These are phyloP conservation scores for Styphnolobium japonicum DNA, from an alignment of 306 rosid genomes.

Conservation along the genomic window DNA sequence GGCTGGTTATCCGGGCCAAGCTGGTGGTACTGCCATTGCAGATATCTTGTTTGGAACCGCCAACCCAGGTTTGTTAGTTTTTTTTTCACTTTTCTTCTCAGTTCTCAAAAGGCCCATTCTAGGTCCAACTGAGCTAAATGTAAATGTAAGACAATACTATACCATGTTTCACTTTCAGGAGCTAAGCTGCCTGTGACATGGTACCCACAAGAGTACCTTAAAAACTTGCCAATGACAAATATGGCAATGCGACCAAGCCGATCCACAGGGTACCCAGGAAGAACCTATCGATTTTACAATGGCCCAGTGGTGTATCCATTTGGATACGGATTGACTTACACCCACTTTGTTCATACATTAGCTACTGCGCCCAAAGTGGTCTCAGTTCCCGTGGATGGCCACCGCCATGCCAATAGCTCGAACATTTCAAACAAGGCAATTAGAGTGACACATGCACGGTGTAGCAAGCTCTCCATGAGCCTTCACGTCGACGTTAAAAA, in stretches of 20 bases:
- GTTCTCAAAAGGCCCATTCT: neutral
- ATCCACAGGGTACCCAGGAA: slow-evolving; percentile 58
- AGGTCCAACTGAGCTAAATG: neutral
- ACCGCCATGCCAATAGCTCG: slow-evolving; percentile 26
- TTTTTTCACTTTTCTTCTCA: no score
- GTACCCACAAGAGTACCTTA: slow-evolving; percentile 70
- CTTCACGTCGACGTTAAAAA: slow-evolving; percentile 62
- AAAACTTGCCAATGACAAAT: slow-evolving; percentile 62
- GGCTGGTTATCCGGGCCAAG: slow-evolving; percentile 90
- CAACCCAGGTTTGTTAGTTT: slow-evolving; percentile 48
- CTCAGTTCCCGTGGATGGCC: slow-evolving; percentile 55
- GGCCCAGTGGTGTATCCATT: slow-evolving; percentile 81
- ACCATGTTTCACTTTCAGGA: slow-evolving; percentile 40
- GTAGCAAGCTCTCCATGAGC: slow-evolving; percentile 49
- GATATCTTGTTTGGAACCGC: slow-evolving; percentile 59
- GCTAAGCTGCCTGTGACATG: slow-evolving; percentile 82
- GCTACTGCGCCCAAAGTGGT: slow-evolving; percentile 48
- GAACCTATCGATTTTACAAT: slow-evolving; percentile 77
- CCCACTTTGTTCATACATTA: slow-evolving; percentile 51
- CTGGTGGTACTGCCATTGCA: slow-evolving; percentile 81
- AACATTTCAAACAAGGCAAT: slow-evolving; percentile 51
- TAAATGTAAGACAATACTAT: neutral
- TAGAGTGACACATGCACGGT: slow-evolving; percentile 69
- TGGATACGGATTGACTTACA: slow-evolving; percentile 69
- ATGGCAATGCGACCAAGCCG: slow-evolving; percentile 69